Conservation (phyloP, 2,329 filamentous ascomycete genomes). For the Rosellinia necatrix region DNA sequence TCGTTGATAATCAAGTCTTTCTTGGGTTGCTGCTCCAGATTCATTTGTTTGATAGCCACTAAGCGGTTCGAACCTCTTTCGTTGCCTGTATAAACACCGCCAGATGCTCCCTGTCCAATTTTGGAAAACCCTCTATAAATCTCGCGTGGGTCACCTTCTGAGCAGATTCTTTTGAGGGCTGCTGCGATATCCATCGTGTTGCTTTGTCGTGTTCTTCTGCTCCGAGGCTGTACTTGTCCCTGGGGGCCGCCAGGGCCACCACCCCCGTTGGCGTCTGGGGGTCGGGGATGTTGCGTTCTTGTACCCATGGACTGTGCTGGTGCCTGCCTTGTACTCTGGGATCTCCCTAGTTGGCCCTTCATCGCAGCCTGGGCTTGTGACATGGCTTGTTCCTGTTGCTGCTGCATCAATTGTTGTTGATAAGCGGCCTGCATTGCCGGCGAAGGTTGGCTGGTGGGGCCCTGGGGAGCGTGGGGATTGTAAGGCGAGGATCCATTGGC, state of each 20-base stretch:
- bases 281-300: slow-evolving; percentile 55
- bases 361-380: slow-evolving; percentile 79
- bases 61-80: slow-evolving; percentile 82
- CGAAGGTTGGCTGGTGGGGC: slow-evolving; percentile 49
- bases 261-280: slow-evolving; percentile 39
- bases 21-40: slow-evolving; percentile 96
- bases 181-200: slow-evolving; percentile 82
- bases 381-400: slow-evolving; percentile 87
- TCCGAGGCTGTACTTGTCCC: slow-evolving; percentile 57
- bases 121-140: slow-evolving; percentile 89
- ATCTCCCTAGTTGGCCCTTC: slow-evolving; percentile 71
- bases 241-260: slow-evolving; percentile 39
- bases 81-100: slow-evolving; percentile 91
- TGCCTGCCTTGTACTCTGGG: slow-evolving; percentile 72
- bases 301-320: slow-evolving; percentile 55
- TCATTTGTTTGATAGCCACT: slow-evolving; percentile 99
- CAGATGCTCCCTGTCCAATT: slow-evolving; percentile 96
- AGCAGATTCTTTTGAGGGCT: slow-evolving; percentile 87
- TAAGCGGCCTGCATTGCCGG: slow-evolving; percentile 54
- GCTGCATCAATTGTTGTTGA: slow-evolving; percentile 70
- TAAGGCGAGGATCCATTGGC: slow-evolving; percentile 59
- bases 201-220: slow-evolving; percentile 76
- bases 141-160: slow-evolving; percentile 83
- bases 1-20: slow-evolving; percentile 99
- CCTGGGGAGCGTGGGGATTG: slow-evolving; percentile 43